Evolutionary conservation across 1,284 basidiomycete species (phyloP).

Genomic region (Fomitopsis pinicola): DNA sequence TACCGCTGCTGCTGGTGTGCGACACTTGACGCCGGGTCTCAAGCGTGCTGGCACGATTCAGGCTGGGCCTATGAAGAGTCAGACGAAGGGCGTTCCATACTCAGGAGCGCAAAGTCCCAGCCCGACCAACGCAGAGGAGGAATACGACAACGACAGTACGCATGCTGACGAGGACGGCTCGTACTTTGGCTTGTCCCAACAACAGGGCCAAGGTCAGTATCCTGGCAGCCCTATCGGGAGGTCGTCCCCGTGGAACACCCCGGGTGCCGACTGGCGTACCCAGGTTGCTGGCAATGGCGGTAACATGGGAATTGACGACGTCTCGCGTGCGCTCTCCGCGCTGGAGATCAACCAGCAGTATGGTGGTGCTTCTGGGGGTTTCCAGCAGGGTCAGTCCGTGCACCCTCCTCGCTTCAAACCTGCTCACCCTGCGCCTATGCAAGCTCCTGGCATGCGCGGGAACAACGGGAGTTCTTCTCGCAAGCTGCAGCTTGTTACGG

Average conservation of each 20-base stretch:
- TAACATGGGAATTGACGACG: slow-evolving; percentile 60
- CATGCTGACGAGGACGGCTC: slow-evolving; percentile 53
- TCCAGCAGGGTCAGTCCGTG: slow-evolving; percentile 44
- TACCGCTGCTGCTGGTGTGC: slow-evolving; percentile 40
- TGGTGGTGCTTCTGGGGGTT: slow-evolving; percentile 18
- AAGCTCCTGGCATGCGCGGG: slow-evolving; percentile 39
- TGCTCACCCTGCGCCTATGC: slow-evolving; percentile 42
- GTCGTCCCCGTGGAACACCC: slow-evolving; percentile 60
- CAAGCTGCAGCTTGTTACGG: slow-evolving; percentile 54
- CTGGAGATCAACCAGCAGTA: slow-evolving; percentile 52
- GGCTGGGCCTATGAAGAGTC: slow-evolving; percentile 32
- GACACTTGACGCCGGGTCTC: slow-evolving; percentile 48
- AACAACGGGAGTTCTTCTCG: slow-evolving; percentile 31
- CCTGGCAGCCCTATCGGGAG: slow-evolving; percentile 60
- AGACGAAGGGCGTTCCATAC: slow-evolving; percentile 21
- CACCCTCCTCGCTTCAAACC: slow-evolving; percentile 69
- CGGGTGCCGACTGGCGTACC: slow-evolving; percentile 58
- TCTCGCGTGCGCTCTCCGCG: slow-evolving; percentile 64
- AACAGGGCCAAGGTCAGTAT: slow-evolving; percentile 40
- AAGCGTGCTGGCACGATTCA: slow-evolving; percentile 76
- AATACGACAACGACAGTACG: slow-evolving; percentile 49
- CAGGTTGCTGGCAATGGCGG: slow-evolving; percentile 31
- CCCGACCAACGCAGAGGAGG: slow-evolving; percentile 53
- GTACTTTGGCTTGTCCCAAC: slow-evolving; percentile 32
- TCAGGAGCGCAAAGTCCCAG: slow-evolving; percentile 34